Conservation (phyloP, 2,329 filamentous ascomycete genomes). For the Fusarium piperis region DNA sequence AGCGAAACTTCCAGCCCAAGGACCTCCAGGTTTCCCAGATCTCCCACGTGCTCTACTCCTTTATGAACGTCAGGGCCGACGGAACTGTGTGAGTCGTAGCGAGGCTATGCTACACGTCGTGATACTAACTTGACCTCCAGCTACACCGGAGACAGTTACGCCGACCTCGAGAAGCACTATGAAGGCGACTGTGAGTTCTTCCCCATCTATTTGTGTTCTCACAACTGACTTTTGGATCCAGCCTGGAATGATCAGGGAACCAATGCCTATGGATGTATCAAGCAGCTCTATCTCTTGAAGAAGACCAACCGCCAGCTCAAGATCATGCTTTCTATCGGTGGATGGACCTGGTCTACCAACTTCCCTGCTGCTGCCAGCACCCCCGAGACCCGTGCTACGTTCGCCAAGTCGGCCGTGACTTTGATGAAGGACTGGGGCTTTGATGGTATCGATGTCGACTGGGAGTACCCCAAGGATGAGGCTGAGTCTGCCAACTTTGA, state of each 20-base stretch:
- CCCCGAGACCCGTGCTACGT: constrained; percentile 14
- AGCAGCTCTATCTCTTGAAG: constrained; percentile 28
- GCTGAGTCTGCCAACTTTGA: constrained; percentile 22
- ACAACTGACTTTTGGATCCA: background rate
- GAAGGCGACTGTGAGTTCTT: constrained; percentile 61
- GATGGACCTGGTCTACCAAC: constrained; percentile 28
- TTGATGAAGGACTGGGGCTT: constrained; percentile 34
- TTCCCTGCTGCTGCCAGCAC: constrained; percentile 26
- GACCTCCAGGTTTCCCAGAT: constrained; percentile 57
- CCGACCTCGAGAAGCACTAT: constrained; percentile 78
- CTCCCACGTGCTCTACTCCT: constrained; percentile 83
- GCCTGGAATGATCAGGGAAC: constrained; percentile 9
- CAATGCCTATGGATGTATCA: constrained; percentile 31
- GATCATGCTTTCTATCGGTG: constrained; percentile 26
- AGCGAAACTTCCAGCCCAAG: constrained; percentile 43
- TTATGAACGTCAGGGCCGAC: constrained; percentile 76
- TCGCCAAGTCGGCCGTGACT: constrained; percentile 22
- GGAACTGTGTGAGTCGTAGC: constrained; percentile 72
- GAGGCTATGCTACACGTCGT: no score
- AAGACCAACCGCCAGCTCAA: constrained; percentile 30
- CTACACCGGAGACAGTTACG: constrained; percentile 73
- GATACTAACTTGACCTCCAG: constrained; percentile 44
- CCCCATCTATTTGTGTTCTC: no score
- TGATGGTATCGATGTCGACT: constrained; percentile 30
- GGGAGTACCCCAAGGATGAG: constrained; percentile 25